phyloP scores from a whole-genome alignment of 1,139 yeast genomes.

The Oligophagozyma castellii region DNA sequence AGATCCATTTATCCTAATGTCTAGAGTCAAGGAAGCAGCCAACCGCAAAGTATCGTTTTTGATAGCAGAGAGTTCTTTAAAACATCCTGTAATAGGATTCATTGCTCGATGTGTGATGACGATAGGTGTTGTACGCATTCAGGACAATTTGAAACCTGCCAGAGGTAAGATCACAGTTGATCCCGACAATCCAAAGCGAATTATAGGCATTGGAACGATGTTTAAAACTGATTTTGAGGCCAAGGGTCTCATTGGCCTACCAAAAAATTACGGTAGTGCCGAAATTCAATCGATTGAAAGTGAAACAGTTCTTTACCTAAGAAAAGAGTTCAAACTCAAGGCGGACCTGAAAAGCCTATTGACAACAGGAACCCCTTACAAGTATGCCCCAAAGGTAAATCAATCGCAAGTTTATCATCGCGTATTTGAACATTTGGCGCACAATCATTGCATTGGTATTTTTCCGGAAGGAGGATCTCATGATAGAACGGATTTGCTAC shows the following conservation, averaged over 20 bases:
- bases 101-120: conserved; percentile 65
- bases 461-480: conserved; percentile 98
- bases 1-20: conserved; percentile 77
- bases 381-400: conserved; percentile 70
- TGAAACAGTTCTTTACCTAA: conserved; percentile 58
- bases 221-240: conserved; percentile 54
- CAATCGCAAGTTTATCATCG: conserved; percentile 69
- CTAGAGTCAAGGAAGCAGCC: conserved; percentile 61
- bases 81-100: conserved; percentile 54
- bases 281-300: conserved; percentile 57
- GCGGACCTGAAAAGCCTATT: conserved; percentile 33
- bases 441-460: conserved; percentile 80
- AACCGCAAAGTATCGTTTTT: conserved; percentile 69
- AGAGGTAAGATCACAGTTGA: conserved; percentile 41
- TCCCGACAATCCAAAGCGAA: conserved; percentile 35
- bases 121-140: conserved; percentile 86
- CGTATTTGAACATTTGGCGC: conserved; percentile 70
- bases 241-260: conserved; percentile 65
- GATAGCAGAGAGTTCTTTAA: conserved; percentile 74
- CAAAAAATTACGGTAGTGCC: conserved; percentile 64
- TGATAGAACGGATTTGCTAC: conserved; percentile 80
- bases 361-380: conserved; percentile 45
- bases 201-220: conserved; percentile 54
- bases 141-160: conserved; percentile 58
- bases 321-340: conserved; percentile 54